Conservation (phyloP, 2,329 filamentous ascomycete genomes). For the Pseudodiploospora longispora region DNA sequence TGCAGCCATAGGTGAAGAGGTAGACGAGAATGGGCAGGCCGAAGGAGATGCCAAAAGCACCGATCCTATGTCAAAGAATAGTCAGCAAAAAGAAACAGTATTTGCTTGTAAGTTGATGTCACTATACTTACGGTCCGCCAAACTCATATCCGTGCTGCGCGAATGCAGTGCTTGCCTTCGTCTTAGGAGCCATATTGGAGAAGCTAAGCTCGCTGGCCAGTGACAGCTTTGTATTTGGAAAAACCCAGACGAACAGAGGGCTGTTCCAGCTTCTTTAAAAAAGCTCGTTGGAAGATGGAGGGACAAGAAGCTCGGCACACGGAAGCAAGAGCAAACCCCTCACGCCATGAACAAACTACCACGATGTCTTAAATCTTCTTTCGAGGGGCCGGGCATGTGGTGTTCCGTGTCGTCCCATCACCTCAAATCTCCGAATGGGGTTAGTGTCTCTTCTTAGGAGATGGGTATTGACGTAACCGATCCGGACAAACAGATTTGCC, state of each 20-base stretch:
- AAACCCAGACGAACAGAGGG: not conserved
- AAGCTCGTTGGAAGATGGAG: not conserved
- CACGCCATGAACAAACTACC: conserved; percentile 5
- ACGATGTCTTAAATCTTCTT: not conserved
- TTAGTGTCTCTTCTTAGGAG: not conserved
- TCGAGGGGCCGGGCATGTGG: not conserved
- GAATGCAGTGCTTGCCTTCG: conserved; percentile 16
- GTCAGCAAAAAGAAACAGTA: not conserved
- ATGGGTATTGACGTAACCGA: not conserved
- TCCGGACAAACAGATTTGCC: conserved; percentile 9
- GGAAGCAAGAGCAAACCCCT: conserved; percentile 1
- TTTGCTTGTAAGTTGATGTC: not conserved
- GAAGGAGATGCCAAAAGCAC: conserved; percentile 70
- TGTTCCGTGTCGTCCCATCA: conserved; percentile 4
- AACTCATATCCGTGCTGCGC: conserved; percentile 41
- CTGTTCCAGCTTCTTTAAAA: conserved; percentile 1
- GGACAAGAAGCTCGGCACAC: not conserved
- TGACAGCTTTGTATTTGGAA: not conserved
- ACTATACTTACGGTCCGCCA: conserved; percentile 39
- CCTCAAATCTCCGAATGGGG: not conserved
- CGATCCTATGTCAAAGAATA: conserved; percentile 44
- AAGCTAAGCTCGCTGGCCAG: not conserved
- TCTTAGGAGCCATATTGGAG: conserved; percentile 23
- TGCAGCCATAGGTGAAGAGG: conserved; percentile 76
- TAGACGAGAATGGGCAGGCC: conserved; percentile 74